phyloP scores from a whole-genome alignment of 495 filamentous ascomycete genomes.

The Delitschia confertaspora region DNA sequence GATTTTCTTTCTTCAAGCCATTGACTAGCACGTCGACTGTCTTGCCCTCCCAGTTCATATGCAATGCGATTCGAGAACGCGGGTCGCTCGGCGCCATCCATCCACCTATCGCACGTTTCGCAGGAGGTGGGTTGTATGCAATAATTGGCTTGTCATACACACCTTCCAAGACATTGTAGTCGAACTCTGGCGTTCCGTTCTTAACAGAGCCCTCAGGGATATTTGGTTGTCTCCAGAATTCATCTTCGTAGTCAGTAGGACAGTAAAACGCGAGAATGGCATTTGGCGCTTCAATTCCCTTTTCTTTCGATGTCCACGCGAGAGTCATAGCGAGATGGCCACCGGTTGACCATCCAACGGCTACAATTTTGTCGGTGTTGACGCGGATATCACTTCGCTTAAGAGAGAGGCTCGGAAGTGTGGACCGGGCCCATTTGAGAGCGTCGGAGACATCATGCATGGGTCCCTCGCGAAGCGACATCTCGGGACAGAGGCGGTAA shows the following conservation, averaged over 20 bases:
- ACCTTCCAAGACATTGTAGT: not conserved
- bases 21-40: conserved; percentile 37
- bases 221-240: too few species aligned
- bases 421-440: not conserved
- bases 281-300: not conserved
- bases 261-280: conserved; percentile 5
- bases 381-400: not conserved
- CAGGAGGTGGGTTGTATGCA: not conserved
- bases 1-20: conserved; percentile 19
- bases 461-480: not conserved
- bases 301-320: not conserved
- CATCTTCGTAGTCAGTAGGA: conserved; percentile 3
- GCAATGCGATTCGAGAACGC: conserved; percentile 35
- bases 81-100: conserved; percentile 31
- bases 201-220: not conserved
- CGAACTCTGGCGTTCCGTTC: not conserved
- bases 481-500: conserved; percentile 8
- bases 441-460: conserved; percentile 3
- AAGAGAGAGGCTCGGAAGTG: not conserved
- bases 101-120: too few species aligned
- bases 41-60: conserved; percentile 43
- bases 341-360: conserved; percentile 4
- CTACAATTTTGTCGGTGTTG: not conserved
- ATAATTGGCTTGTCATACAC: too few species aligned
- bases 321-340: conserved; percentile 4